Base-by-base conservation (phyloP, 2,329 filamentous ascomycete genomes). In the Acrocalymma vagum region DNA sequence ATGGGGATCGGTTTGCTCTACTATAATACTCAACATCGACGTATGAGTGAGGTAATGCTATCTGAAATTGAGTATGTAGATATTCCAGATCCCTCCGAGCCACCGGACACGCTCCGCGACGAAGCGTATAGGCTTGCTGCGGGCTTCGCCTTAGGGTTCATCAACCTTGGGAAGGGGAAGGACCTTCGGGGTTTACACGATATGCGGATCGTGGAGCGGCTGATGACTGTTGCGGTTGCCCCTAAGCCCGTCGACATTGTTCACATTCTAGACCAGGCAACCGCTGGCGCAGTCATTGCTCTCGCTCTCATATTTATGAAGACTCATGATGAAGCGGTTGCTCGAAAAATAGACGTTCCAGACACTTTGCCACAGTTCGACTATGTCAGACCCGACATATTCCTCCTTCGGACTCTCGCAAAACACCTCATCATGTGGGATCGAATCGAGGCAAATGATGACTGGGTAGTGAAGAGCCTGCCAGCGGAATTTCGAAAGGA, bases 31-130 rank as follows among this genome's bases (percentile, higher is more conserved):
- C 93, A 97, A 61, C 95, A 99, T 71, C 88, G 95, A 20, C 86
- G 95, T 24, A 99, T 99, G 94, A 97, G 91, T 63, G 94, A 99
- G 67, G 90, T 97, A 13, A 96, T 99, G 90, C 83, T 99, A 34
- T 97, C 93, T 0, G 94, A 99, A 67, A 94, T 99, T 46, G 91
- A 96, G 65, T 87, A 92, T 49, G 80, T 90, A 35, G 90, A 94
- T 17, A 81, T 88, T 24, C 88, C 93, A 37, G 92, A 96, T 45
- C 76, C 78, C 5, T 77, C 78, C 17, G 70, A 76, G 36, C 76
- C 79, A 6, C 87, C 92, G 42, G 90, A 96, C 58, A 85, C 85
- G 15, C 73, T 97, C 32, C 85, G 93, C 16, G 93, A 95, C 62
- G 94, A 99, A 73, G 92, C 92, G n/a, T 99, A 99, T 69, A 85